A percentile compares a stretch with the other conserved stretches of the same genome.
Evolutionary conservation across 495 filamentous ascomycete species (phyloP).

Genomic region (Aspergillus indologenus): DNA sequence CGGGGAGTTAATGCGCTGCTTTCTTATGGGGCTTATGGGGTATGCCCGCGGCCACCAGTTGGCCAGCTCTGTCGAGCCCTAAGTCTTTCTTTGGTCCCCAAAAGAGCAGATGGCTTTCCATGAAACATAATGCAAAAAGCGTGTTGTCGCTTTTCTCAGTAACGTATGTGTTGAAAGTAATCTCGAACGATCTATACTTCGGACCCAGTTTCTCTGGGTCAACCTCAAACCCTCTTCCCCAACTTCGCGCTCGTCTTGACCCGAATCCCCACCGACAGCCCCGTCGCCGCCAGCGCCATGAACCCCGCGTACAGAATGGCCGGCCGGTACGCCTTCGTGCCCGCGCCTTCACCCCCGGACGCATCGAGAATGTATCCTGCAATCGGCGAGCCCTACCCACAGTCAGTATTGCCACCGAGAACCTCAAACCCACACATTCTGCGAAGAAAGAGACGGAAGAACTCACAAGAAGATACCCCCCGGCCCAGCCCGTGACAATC

Average conservation of each 20-base stretch:
- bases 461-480: slow-evolving; percentile 54
- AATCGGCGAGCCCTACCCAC: slow-evolving; percentile 51
- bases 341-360: slow-evolving; percentile 44
- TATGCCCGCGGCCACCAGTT: too few relatives aligned
- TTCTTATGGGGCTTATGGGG: too few relatives aligned
- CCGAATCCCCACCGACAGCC: neutral
- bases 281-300: slow-evolving; percentile 29
- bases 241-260: neutral
- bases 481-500: slow-evolving; percentile 58
- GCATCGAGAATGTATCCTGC: slow-evolving; percentile 56
- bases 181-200: too few relatives aligned
- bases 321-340: slow-evolving; percentile 50
- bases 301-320: slow-evolving; percentile 57
- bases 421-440: neutral
- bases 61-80: too few relatives aligned
- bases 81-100: too few relatives aligned
- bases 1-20: too few relatives aligned
- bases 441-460: neutral
- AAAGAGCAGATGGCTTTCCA: too few relatives aligned
- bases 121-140: too few relatives aligned
- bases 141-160: too few relatives aligned
- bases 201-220: neutral
- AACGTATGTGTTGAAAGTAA: too few relatives aligned
- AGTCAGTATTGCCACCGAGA: slow-evolving; percentile 12
- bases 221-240: neutral